Evolutionary conservation across 352 stramenopile species (phyloP).

Genomic region (Globisporangium mamillatum): DNA sequence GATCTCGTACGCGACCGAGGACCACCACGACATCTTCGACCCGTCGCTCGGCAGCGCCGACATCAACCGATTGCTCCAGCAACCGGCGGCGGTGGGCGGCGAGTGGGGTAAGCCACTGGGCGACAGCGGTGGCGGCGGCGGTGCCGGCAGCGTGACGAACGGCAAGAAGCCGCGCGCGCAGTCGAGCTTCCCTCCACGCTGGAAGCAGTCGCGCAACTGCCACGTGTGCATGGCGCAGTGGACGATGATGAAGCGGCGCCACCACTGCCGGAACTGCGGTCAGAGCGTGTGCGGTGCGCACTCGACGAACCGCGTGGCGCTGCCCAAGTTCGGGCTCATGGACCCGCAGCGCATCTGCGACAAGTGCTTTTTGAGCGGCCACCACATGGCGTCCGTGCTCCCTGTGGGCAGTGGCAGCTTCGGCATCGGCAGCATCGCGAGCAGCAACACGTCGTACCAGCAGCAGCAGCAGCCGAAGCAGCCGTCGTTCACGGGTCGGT

Average conservation of each 20-base stretch:
- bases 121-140: neutral
- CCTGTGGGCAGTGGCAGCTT: constrained; percentile 34
- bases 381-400: constrained; percentile 43
- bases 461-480: constrained; percentile 26
- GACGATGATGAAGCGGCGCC: constrained; percentile 61
- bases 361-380: constrained; percentile 71
- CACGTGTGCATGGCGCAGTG: constrained; percentile 64
- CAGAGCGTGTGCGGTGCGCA: constrained; percentile 72
- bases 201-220: constrained; percentile 72
- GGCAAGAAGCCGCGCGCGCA: constrained; percentile 30
- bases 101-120: constrained; percentile 11
- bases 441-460: constrained; percentile 32
- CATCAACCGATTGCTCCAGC: constrained; percentile 6
- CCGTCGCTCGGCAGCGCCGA: constrained; percentile 7
- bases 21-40: constrained; percentile 32
- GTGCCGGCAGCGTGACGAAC: neutral
- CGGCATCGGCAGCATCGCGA: constrained; percentile 32
- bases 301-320: constrained; percentile 73
- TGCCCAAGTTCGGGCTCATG: constrained; percentile 68
- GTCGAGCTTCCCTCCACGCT: constrained; percentile 64
- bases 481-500: constrained; percentile 13
- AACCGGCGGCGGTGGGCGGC: neutral
- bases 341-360: constrained; percentile 79
- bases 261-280: constrained; percentile 82
- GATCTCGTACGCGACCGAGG: constrained; percentile 50